Evolutionary conservation across 495 filamentous ascomycete genomes (phyloP), one percentile per base, ranked within the genome.

Genomic region (Chaetomium fimeti): DNA sequence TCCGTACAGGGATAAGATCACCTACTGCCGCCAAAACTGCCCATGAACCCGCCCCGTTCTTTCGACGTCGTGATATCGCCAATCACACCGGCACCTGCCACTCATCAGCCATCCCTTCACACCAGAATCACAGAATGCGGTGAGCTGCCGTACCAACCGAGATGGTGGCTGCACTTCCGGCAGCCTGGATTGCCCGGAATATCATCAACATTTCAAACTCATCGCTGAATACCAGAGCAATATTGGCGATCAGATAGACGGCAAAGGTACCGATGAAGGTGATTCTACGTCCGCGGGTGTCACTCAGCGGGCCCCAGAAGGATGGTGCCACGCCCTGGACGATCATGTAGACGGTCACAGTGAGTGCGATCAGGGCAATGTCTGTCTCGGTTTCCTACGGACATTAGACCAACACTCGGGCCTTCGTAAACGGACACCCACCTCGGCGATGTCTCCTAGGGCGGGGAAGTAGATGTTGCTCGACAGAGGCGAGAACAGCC

Each of bases 121-220:
- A 43, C 16, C 40, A 2, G 15, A 43, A 43, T 11, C 16, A 18
- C 32, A 36, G n/a, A n/a, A n/a, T n/a, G 32, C 18, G 40, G 2
- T 43, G 2, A 18, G 40, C 13, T 43, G 15, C 3, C 40, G 18
- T 43, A 43, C 40, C 40, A 43, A 43, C 40, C 13, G 40, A 43
- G 16, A 43, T 43, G 40, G 40, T 43, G 4, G 40, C 40, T 15
- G 40, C 40, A 43, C 40, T 43, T 6, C 40, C 40, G 13, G 40
- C 40, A 15, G 40, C 40, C 40, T 43, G 40, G 16, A 43, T 18
- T 3, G 40, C 40, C 40, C 40, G 40, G 40, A 49, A 49, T 8
- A 49, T n/a, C 43, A 47, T 47, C 20, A 49, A 24, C 45, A 49
- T 49, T 49, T 49, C 18, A 49, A 20, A 49, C 20, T 24, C 45